A percentile compares a stretch with the other conserved stretches of the same genome.
Conservation (phyloP, 176 grass and related monocot species). For the Alloteropsis semialata region DNA sequence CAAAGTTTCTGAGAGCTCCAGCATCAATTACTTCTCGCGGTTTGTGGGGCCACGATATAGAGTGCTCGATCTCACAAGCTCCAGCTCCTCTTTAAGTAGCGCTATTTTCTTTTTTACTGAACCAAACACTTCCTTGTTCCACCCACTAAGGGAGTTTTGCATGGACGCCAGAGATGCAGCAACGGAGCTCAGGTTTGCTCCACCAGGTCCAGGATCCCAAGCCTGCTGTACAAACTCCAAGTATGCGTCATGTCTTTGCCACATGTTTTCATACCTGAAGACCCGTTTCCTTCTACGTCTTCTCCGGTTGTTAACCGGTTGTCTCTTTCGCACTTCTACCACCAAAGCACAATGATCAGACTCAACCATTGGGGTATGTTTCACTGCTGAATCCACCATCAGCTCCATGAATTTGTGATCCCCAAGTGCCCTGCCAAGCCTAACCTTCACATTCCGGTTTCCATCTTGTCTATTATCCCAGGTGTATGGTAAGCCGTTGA, state of each 20-base stretch:
- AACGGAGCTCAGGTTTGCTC: fast-evolving
- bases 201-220: not conserved
- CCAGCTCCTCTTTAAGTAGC: fast-evolving
- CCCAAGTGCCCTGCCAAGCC: too few species aligned
- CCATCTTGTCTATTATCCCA: too few species aligned
- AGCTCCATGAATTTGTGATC: too few species aligned
- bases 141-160: fast-evolving
- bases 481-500: too few species aligned
- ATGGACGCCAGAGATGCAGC: fast-evolving
- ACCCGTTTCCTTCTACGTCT: too few species aligned
- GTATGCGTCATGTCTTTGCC: not conserved
- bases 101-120: not conserved
- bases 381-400: too few species aligned
- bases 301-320: too few species aligned
- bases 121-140: not conserved
- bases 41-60: not conserved
- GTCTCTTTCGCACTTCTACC: too few species aligned
- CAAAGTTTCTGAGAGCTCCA: fast-evolving
- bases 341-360: too few species aligned
- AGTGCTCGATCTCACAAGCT: fast-evolving
- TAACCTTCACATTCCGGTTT: too few species aligned
- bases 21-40: not conserved
- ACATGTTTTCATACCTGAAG: not conserved
- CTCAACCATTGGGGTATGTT: too few species aligned
- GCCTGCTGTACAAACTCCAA: not conserved